Conservation (phyloP, 345 rosid genomes). For the Bruguiera sexangula region DNA sequence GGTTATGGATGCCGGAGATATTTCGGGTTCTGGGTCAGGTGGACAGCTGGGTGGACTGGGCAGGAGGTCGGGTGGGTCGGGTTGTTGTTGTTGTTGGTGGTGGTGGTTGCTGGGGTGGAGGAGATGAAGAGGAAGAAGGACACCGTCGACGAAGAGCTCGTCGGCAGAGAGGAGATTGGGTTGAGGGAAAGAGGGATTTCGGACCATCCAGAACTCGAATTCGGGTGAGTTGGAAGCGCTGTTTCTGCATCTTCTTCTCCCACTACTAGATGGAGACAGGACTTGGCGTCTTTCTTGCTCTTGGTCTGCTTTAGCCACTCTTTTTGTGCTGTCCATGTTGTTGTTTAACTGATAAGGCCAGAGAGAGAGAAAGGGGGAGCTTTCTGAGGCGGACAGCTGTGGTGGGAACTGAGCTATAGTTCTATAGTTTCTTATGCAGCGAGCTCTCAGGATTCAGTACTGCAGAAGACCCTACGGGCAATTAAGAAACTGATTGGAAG, state of each 20-base stretch:
- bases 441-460: background rate
- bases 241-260: constrained; percentile 10
- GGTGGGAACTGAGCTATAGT: background rate
- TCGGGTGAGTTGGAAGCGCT: constrained; percentile 52
- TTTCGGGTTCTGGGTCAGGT: constrained; percentile 10
- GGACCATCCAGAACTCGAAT: constrained; percentile 69
- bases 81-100: constrained; percentile 8
- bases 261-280: constrained; percentile 22
- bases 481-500: background rate
- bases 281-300: background rate
- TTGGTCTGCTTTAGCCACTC: background rate
- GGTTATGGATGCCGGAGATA: background rate
- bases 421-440: background rate
- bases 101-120: constrained; percentile 21
- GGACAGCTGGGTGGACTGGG: background rate
- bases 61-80: too few relatives aligned
- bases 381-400: background rate
- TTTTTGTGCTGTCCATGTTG: constrained; percentile 8
- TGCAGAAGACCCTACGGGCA: constrained; percentile 9
- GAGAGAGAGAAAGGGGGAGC: too few relatives aligned
- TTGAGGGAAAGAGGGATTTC: constrained; percentile 44
- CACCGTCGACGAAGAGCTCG: constrained; percentile 66
- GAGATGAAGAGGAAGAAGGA: constrained; percentile 57
- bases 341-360: too few relatives aligned
- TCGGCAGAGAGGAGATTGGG: constrained; percentile 66